A percentile compares a stretch with the other conserved stretches of the same genome.
These are phyloP conservation scores for Capsicum rhomboideum DNA, from an alignment of 257 asterid species.

Conservation along the genomic window DNA sequence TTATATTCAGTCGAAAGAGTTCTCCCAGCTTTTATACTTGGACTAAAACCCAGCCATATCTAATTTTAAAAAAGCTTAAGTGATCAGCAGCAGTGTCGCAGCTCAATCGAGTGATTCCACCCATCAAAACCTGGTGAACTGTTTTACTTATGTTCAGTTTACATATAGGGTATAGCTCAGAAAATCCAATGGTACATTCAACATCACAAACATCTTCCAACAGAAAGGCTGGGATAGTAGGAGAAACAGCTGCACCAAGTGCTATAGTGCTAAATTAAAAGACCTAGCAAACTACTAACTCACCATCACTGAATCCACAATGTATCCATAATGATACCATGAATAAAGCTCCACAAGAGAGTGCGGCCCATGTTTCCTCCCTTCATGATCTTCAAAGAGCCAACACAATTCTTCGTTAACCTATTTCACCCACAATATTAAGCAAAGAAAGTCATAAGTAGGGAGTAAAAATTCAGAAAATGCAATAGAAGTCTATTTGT, in stretches of 20 bases:
- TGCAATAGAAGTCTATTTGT: neutral
- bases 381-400: constrained; percentile 70
- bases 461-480: neutral
- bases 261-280: neutral
- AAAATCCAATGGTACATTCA: neutral
- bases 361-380: constrained; percentile 78
- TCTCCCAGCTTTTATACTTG: neutral
- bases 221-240: neutral
- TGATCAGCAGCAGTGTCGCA: neutral
- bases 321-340: constrained; percentile 68
- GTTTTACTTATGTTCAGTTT: neutral
- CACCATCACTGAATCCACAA: constrained; percentile 53
- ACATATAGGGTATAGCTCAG: neutral
- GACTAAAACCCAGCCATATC: neutral
- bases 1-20: neutral
- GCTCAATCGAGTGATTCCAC: neutral
- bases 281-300: constrained; percentile 6
- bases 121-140: neutral
- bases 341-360: constrained; percentile 65
- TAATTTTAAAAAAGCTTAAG: neutral
- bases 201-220: neutral
- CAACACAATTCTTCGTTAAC: constrained; percentile 67
- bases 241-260: neutral
- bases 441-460: neutral
- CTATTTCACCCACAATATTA: constrained; percentile 21